phyloP scores from a whole-genome alignment of 2,329 filamentous ascomycete genomes.

The Tolypocladium inflatum region DNA sequence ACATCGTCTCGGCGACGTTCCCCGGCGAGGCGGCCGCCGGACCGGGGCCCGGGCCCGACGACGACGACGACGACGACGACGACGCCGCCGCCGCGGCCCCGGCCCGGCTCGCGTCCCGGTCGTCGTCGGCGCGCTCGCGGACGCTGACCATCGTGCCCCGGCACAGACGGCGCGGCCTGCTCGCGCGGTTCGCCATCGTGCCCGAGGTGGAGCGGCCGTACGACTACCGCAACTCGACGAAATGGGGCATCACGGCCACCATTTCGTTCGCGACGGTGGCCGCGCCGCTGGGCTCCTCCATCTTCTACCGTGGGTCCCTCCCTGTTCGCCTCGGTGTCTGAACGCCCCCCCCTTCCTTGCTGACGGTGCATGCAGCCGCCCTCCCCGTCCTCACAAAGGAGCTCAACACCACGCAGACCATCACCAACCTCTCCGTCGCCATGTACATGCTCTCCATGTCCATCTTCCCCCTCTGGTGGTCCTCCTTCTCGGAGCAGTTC shows the following conservation, averaged over 20 bases:
- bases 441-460: slow-evolving; percentile 77
- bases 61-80: background rate
- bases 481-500: slow-evolving; percentile 63
- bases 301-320: slow-evolving; percentile 69
- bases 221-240: slow-evolving; percentile 61
- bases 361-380: slow-evolving; percentile 41
- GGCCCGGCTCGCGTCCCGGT: slow-evolving; percentile 17
- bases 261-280: slow-evolving; percentile 68
- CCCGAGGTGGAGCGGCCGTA: slow-evolving; percentile 72
- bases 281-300: slow-evolving; percentile 74
- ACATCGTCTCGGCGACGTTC: background rate
- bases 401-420: slow-evolving; percentile 51
- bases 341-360: background rate
- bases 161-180: slow-evolving; percentile 55
- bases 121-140: slow-evolving; percentile 30
- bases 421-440: slow-evolving; percentile 67
- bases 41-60: background rate
- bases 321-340: too few species aligned
- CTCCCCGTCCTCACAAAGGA: slow-evolving; percentile 54
- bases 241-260: slow-evolving; percentile 77
- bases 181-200: slow-evolving; percentile 60
- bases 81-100: background rate
- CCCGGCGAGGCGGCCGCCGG: background rate
- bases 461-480: slow-evolving; percentile 84
- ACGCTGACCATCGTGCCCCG: slow-evolving; percentile 31